Evolutionary conservation across 192 early-diverging fungal species (phyloP).

Genomic region (Dimargaris verticillata): DNA sequence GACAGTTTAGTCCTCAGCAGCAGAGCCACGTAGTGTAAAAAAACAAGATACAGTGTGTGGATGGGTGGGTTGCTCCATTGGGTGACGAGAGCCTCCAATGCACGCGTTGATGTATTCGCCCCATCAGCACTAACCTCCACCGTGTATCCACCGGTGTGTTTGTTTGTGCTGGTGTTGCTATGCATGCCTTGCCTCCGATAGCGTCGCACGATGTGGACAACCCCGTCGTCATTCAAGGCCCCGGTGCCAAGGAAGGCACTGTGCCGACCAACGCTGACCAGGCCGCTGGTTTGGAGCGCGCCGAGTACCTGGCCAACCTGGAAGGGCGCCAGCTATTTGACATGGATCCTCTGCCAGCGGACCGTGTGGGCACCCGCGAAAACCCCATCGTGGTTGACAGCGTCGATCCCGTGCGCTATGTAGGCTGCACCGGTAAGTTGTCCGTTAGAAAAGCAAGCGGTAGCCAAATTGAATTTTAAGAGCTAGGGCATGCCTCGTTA

Average conservation of each 20-base stretch:
- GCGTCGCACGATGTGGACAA: conserved; percentile 9
- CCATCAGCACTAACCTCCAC: too few relatives aligned
- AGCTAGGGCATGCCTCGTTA: conserved; percentile 5
- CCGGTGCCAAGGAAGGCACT: conserved; percentile 52
- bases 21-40: too few relatives aligned
- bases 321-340: conserved; percentile 83
- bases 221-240: conserved; percentile 21
- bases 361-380: conserved; percentile 55
- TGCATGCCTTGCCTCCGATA: too few relatives aligned
- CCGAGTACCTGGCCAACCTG: conserved; percentile 67
- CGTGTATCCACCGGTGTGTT: too few relatives aligned
- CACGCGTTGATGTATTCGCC: too few relatives aligned
- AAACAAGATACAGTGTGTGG: too few relatives aligned
- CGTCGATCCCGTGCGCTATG: conserved; percentile 58
- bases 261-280: conserved; percentile 75
- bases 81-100: too few relatives aligned
- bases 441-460: not conserved
- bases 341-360: conserved; percentile 58
- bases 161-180: too few relatives aligned
- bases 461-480: conserved; percentile 6
- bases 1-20: too few relatives aligned
- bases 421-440: conserved; percentile 82
- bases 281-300: conserved; percentile 78
- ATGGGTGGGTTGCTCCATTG: too few relatives aligned
- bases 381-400: conserved; percentile 80